Evolutionary conservation across 225 moss, liverwort and hornwort species (phyloP), one percentile per base, ranked within the genome.

Genomic region (Neckera pumila): DNA sequence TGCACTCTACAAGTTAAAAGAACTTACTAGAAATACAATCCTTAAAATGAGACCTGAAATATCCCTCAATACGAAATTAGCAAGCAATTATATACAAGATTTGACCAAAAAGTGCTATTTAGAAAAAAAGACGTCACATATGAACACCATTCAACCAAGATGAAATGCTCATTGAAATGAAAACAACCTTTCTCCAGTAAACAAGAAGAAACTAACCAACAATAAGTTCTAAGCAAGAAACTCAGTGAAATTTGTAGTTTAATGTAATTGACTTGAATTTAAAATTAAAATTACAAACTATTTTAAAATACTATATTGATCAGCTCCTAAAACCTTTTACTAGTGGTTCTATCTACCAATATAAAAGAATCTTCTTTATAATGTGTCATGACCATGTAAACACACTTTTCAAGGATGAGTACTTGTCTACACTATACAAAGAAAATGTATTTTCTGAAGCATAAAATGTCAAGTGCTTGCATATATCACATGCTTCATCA

Each of bases 21-120:
- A 16, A 63, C 31, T 31, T 31, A 31, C 2, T 20, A 14, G 2
- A 76, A 51, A 8, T 21, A 21, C 22, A 5, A 2, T 36, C 3
- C 5, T 36, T 14, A 6, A 15, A 14, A 15, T 23, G 9, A 77
- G 3, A 3, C 23, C 0, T 15, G 1, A 53, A 3, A 54, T 54
- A 77, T 54, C 23, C 10, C 34, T 77, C 76, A 54, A 23, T 6
- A 15, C 54, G 9, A 22, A 53, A 53, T 14, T 76, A 76, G 9
- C 14, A 54, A 77, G 15, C 14, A 38, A 23, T 5, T 27, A 15
- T 27, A 3, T 17, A 31, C 16, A 6, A 7, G 1, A 38, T 38
- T 78, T 56, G n/a, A 56, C 17, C 2, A 33, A 23, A 15, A 26
- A 56, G 26, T 4, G 26, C 11, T 78, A 33, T 10, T 15, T 3